Evolutionary conservation across 2,329 filamentous ascomycete species (phyloP), one percentile per base, ranked within the genome.

Genomic region (Nemania abortiva): DNA sequence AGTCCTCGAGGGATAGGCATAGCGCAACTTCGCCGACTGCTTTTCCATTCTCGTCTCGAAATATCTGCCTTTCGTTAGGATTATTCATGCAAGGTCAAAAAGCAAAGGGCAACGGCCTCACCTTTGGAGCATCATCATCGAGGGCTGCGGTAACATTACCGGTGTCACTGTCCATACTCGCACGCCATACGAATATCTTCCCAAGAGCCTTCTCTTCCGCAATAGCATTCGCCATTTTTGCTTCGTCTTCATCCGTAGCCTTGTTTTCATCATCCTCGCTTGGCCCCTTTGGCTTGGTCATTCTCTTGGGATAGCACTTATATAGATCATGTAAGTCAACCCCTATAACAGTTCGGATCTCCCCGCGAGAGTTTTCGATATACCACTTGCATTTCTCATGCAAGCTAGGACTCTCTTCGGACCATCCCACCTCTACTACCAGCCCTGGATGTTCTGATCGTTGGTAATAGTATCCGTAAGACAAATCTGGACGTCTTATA

Each of bases 21-120:
- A 53, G 31, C 18, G 50, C 50, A 2, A 53, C 24, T n/a, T 53
- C 27, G 13, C 50, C 50, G 50, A 18, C 27, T 31, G 50, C 6
- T n/a, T 53, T 53, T n/a, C 50, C 50, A 18, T 53, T 31, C 50
- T 53, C 27, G 31, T 57, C 54, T n/a, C 54, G 34, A 39, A 59
- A 59, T 59, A 34, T 34, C 42, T 49, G 39, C 24, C 39, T 3
- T 15, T 49, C 6, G 27, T 59, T 5, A 59, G 42, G 45, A 18
- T 27, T 22, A 47, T 9, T 11, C 6, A n/a, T n/a, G 24, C 2
- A 27, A 24, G 7, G 45, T 49, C 20, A 4, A 13, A 7, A 49
- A 49, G 9, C 24, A 27, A 27, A 27, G 24, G 24, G 24, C 24
- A 27, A 27, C 24, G 24, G 24, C 24, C 24, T 27, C 24, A 27